A percentile compares a stretch with the other conserved stretches of the same genome.
These are phyloP conservation scores for Sporothrix dimorphospora DNA, from an alignment of 2,329 filamentous ascomycete genomes.

Conservation along the genomic window DNA sequence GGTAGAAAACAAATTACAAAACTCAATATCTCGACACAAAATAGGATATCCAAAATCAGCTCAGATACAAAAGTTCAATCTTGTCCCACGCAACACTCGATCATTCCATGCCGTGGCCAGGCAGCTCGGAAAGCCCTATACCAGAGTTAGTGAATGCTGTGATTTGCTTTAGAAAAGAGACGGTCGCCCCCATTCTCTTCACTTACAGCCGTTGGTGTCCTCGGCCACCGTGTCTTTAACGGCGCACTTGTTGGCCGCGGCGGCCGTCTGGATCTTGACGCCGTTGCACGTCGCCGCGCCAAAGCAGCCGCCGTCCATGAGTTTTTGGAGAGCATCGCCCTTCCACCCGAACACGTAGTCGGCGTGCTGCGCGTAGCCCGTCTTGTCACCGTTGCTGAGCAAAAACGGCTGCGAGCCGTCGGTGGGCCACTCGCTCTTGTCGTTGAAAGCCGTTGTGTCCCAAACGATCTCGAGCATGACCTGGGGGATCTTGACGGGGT, in stretches of 20 bases:
- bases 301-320: slow-evolving; percentile 13
- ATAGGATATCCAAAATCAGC: neutral
- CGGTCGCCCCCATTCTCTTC: too few species aligned
- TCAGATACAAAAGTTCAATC: neutral
- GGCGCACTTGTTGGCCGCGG: slow-evolving; percentile 42
- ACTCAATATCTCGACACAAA: neutral
- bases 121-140: slow-evolving; percentile 30
- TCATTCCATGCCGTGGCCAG: slow-evolving; percentile 29
- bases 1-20: neutral
- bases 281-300: slow-evolving; percentile 38
- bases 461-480: slow-evolving; percentile 51
- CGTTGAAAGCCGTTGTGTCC: slow-evolving; percentile 46
- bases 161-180: too few species aligned
- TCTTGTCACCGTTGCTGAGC: slow-evolving; percentile 37
- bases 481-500: slow-evolving; percentile 43
- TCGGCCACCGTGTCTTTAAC: slow-evolving; percentile 39
- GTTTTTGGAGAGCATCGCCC: slow-evolving; percentile 39
- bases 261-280: slow-evolving; percentile 40
- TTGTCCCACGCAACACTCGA: too few species aligned
- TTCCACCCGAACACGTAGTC: slow-evolving; percentile 43
- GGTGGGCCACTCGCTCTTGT: slow-evolving; percentile 41
- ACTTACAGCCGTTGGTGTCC: slow-evolving; percentile 43
- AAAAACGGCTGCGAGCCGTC: slow-evolving; percentile 42
- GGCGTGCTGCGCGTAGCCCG: slow-evolving; percentile 40
- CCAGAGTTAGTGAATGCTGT: neutral